Evolutionary conservation across 176 grass and related monocot genomes (phyloP).

Genomic region (Chrysopogon serrulatus): DNA sequence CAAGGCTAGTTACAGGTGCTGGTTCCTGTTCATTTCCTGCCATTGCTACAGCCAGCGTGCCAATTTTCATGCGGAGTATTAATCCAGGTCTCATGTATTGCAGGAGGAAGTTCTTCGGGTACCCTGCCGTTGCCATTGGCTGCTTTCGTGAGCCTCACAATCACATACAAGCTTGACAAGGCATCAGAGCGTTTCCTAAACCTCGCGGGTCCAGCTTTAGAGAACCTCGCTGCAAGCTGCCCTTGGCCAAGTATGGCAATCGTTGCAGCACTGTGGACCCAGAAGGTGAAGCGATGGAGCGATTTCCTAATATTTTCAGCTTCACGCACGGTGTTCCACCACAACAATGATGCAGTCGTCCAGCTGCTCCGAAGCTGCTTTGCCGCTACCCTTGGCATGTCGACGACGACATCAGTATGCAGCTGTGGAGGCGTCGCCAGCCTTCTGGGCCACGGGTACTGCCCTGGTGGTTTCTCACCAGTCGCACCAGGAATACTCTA

Average conservation of each 20-base stretch:
- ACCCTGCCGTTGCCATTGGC: slow-evolving; percentile 91
- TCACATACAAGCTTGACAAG: slow-evolving; percentile 96
- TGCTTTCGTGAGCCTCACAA: slow-evolving; percentile 95
- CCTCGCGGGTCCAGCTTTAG: slow-evolving; percentile 87
- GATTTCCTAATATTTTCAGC: slow-evolving; percentile 94
- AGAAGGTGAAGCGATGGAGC: slow-evolving; percentile 94
- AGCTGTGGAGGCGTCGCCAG: slow-evolving; percentile 69
- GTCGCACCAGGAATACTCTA: slow-evolving; percentile 96
- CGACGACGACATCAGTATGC: slow-evolving; percentile 54
- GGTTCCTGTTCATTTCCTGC: slow-evolving; percentile 22
- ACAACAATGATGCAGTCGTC: slow-evolving; percentile 76
- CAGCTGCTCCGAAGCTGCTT: slow-evolving; percentile 96
- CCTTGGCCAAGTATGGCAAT: slow-evolving; percentile 99
- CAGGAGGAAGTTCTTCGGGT: slow-evolving; percentile 74
- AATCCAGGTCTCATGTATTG: slow-evolving; percentile 26
- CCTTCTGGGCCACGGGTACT: slow-evolving; percentile 94
- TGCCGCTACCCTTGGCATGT: slow-evolving; percentile 54
- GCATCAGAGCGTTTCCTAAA: slow-evolving; percentile 95
- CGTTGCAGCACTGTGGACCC: slow-evolving; percentile 87
- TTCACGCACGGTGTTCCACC: slow-evolving; percentile 93
- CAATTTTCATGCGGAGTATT: slow-evolving; percentile 15
- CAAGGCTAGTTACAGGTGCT: slow-evolving; percentile 88
- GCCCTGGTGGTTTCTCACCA: slow-evolving; percentile 80
- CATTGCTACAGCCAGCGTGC: background rate
- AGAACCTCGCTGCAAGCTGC: slow-evolving; percentile 95